These are phyloP conservation scores for Periconia digitata DNA, from an alignment of 2,329 filamentous ascomycete genomes.

Conservation along the genomic window DNA sequence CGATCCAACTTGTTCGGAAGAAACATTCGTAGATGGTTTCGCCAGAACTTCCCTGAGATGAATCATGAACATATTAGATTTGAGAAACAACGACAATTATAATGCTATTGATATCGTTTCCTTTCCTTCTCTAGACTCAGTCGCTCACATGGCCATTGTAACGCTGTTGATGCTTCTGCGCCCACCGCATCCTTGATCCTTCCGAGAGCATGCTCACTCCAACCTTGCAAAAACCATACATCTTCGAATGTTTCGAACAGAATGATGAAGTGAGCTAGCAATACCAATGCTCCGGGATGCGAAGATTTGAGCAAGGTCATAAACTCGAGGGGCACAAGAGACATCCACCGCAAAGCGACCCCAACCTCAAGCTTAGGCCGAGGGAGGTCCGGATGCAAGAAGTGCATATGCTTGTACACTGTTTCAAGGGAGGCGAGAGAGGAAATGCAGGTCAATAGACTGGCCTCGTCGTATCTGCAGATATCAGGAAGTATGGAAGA, in stretches of 20 bases:
- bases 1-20: too few relatives aligned
- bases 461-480: background rate
- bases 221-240: constrained; percentile 5
- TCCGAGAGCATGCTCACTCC: constrained; percentile 2
- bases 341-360: constrained; percentile 5
- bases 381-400: constrained; percentile 3
- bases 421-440: constrained; percentile 1
- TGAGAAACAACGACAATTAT: background rate
- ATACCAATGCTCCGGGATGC: background rate
- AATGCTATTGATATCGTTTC: background rate
- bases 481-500: background rate
- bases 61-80: too few relatives aligned
- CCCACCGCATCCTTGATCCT: constrained; percentile 1
- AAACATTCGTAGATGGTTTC: too few relatives aligned
- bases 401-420: constrained; percentile 3
- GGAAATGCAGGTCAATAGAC: background rate
- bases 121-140: background rate
- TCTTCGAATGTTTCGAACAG: constrained; percentile 1
- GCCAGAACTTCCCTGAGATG: too few relatives aligned
- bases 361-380: constrained; percentile 2
- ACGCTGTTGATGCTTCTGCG: background rate
- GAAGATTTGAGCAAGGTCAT: constrained; percentile 1
- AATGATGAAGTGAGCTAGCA: constrained; percentile 5
- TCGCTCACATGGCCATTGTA: constrained; percentile 3
- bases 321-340: constrained; percentile 3